These are phyloP conservation scores for Pseudomassariella vexata DNA, from an alignment of 2,329 filamentous ascomycete species.

Conservation along the genomic window DNA sequence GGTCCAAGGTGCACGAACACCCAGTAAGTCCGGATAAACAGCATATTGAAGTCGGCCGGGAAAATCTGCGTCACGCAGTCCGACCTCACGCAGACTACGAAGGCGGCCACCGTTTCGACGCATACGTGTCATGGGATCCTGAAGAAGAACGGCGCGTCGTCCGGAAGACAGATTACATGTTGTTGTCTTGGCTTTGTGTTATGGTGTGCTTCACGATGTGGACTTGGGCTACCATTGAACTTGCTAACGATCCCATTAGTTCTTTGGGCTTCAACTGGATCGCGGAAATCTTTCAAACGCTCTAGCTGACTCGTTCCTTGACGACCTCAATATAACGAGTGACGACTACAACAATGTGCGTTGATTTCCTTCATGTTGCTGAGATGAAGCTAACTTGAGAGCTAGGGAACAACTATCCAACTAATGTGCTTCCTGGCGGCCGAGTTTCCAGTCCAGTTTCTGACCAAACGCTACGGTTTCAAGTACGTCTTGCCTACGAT, in stretches of 20 bases:
- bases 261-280: constrained; percentile 60
- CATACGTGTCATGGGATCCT: constrained; percentile 41
- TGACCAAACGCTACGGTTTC: constrained; percentile 53
- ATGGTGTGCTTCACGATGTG: constrained; percentile 30
- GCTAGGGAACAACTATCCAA: constrained; percentile 47
- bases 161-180: constrained; percentile 41
- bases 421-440: constrained; percentile 47
- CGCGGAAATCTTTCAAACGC: constrained; percentile 59
- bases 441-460: constrained; percentile 53
- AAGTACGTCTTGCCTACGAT: constrained; percentile 48
- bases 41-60: constrained; percentile 28
- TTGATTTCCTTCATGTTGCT: not conserved
- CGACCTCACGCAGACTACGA: constrained; percentile 30
- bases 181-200: constrained; percentile 36
- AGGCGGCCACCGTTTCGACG: constrained; percentile 35
- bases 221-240: not conserved
- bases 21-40: constrained; percentile 2
- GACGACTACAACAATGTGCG: constrained; percentile 51
- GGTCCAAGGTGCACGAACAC: constrained; percentile 3
- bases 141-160: constrained; percentile 52
- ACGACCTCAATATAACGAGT: constrained; percentile 40
- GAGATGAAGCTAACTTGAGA: not conserved
- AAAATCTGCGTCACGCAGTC: constrained; percentile 27
- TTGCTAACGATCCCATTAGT: constrained; percentile 18
- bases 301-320: constrained; percentile 55